phyloP scores from a whole-genome alignment of 345 rosid species.

The Salix purpurea region DNA sequence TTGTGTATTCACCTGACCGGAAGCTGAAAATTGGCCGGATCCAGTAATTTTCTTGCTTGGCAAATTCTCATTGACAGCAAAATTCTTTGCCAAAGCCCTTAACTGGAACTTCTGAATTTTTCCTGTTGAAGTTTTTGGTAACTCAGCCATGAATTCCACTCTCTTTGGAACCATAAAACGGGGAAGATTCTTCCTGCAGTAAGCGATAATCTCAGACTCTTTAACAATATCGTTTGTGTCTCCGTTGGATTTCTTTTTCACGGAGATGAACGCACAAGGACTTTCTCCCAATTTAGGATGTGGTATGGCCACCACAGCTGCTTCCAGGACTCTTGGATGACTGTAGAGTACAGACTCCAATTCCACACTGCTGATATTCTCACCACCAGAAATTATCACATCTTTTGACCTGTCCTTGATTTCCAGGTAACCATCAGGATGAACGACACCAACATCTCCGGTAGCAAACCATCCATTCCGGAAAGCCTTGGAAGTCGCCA shows the following conservation, averaged over 20 bases:
- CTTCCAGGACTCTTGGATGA: slow-evolving; percentile 41
- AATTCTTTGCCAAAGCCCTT: slow-evolving; percentile 26
- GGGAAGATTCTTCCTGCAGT: slow-evolving; percentile 35
- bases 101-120: slow-evolving; percentile 37
- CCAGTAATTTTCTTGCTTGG: not conserved
- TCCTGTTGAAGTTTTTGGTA: slow-evolving; percentile 39
- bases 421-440: slow-evolving; percentile 46
- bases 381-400: slow-evolving; percentile 46
- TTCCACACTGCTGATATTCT: slow-evolving; percentile 48
- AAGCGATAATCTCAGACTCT: slow-evolving; percentile 25
- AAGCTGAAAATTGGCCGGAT: not conserved
- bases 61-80: not conserved
- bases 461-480: slow-evolving; percentile 44
- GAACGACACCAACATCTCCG: slow-evolving; percentile 44
- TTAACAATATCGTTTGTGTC: slow-evolving; percentile 12
- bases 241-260: slow-evolving; percentile 17
- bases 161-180: slow-evolving; percentile 41
- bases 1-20: slow-evolving; percentile 1
- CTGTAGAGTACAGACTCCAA: slow-evolving; percentile 36
- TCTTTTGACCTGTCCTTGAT: slow-evolving; percentile 46
- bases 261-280: slow-evolving; percentile 39
- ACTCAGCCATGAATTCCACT: slow-evolving; percentile 32
- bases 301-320: slow-evolving; percentile 49
- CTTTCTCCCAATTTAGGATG: slow-evolving; percentile 42
- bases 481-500: slow-evolving; percentile 47